A percentile compares a stretch with the other conserved stretches of the same genome.
Evolutionary conservation across 352 stramenopile species (phyloP).

Genomic region (Phytopythium aichiense): DNA sequence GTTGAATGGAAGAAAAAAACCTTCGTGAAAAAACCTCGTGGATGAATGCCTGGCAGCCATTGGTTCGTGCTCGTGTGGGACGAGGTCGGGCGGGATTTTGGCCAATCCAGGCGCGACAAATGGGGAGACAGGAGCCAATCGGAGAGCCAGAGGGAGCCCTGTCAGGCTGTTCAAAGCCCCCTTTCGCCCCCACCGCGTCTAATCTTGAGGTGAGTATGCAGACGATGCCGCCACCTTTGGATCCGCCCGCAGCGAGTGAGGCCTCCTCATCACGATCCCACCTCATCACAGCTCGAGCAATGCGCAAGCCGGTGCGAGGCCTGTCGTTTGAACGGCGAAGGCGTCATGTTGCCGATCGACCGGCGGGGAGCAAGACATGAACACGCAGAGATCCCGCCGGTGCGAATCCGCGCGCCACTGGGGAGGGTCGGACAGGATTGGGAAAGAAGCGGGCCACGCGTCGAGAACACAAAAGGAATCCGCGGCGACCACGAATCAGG

Average conservation of each 20-base stretch:
- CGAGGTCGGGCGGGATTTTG: conserved; percentile 6
- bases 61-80: conserved; percentile 5
- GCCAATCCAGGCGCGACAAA: conserved; percentile 17
- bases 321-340: not conserved
- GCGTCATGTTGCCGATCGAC: not conserved
- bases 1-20: conserved; percentile 1
- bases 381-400: not conserved
- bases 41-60: conserved; percentile 7
- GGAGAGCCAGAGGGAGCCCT: not conserved
- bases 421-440: not conserved
- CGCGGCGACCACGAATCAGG: not conserved
- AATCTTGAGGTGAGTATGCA: conserved; percentile 2
- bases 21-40: conserved; percentile 24
- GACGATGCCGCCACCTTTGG: not conserved
- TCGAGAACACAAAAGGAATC: not conserved
- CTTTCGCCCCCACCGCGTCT: not conserved
- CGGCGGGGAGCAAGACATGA: not conserved
- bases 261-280: not conserved
- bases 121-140: conserved; percentile 3
- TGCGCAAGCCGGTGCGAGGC: not conserved
- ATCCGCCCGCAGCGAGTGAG: not conserved
- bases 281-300: not conserved
- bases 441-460: not conserved
- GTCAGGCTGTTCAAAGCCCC: conserved; percentile 4
- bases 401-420: not conserved